These are phyloP conservation scores for Xenoacremonium recifei DNA, from an alignment of 2,329 filamentous ascomycete genomes.

Conservation along the genomic window DNA sequence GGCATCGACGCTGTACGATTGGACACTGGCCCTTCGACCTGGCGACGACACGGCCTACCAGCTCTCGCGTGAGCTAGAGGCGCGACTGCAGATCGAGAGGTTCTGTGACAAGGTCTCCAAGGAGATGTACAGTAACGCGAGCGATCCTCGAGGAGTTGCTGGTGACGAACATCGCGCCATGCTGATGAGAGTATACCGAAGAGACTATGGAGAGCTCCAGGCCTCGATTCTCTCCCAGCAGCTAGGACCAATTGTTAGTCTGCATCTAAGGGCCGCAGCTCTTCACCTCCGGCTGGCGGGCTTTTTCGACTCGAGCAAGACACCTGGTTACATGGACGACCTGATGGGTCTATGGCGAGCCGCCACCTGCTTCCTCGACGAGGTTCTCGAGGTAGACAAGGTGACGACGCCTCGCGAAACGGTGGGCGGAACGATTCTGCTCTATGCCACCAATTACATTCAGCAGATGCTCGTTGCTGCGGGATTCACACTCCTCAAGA, in stretches of 20 bases:
- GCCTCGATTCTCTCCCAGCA: conserved; percentile 58
- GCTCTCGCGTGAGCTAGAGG: conserved; percentile 61
- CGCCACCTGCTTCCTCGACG: conserved; percentile 67
- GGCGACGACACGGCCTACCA: conserved; percentile 60
- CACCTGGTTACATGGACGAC: conserved; percentile 70
- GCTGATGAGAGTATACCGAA: conserved; percentile 64
- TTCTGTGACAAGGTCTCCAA: conserved; percentile 78
- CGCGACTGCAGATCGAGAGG: conserved; percentile 68
- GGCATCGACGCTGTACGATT: conserved; percentile 74
- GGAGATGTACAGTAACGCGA: conserved; percentile 76
- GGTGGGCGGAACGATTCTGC: conserved; percentile 54
- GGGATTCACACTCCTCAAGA: conserved; percentile 73
- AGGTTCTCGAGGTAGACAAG: conserved; percentile 55
- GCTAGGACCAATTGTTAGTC: conserved; percentile 56
- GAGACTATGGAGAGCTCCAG: conserved; percentile 63
- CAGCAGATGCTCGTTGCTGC: conserved; percentile 85
- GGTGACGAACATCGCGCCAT: conserved; percentile 66
- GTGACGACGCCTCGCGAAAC: conserved; percentile 44
- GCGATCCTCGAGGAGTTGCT: conserved; percentile 67
- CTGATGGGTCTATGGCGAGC: conserved; percentile 74
- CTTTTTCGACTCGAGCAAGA: conserved; percentile 76
- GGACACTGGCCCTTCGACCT: conserved; percentile 62
- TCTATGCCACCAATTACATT: conserved; percentile 72
- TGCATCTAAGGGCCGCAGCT: conserved; percentile 70
- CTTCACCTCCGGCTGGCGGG: conserved; percentile 76